Base-by-base conservation (phyloP, 2,329 filamentous ascomycete species). In the Ophiocordyceps polyrhachis-furcata region DNA sequence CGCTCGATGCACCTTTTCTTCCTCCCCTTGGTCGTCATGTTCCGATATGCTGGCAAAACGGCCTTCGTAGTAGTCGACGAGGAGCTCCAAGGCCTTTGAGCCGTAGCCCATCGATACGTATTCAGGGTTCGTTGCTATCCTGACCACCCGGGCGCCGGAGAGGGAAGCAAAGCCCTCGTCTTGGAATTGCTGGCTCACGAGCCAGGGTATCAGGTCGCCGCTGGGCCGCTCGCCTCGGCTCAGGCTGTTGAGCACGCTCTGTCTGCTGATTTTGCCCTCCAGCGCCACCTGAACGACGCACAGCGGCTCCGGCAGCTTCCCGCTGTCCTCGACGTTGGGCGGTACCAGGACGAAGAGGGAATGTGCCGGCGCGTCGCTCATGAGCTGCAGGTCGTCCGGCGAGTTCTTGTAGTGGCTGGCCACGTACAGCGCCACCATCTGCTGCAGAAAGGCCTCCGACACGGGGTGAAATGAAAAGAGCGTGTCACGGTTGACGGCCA, bases 391-490 rank as follows among this genome's bases (percentile, higher is more conserved):
- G 56, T 98, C 91, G 55, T 98, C 93, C 0, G 91, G 91, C 0
- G 88, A 86, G 64, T 98, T 98, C 64, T 96, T 96, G 70, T 98
- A 95, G 62, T 94, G 87, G 44, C 86, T 93, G 25, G 91, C 87
- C 25, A 98, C 93, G 55, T 96, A 98, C 2, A 98, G 74, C 1
- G 88, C 87, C 64, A 98, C 89, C 86, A 98, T 95, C 55, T 94
- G 87, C 60, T 98, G 91, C 45, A 98, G 66, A 65, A 98, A 96
- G 57, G 88, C 91, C 61, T 98, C 91, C 2, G 91, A 93, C 19
- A 96, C 86, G 3, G 88, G 86, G 56, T 98, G 91, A 69, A 93
- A 98, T 13, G 89, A 96, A 67, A 98, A 98, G 14, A 98, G 74
- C 9, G 89, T 96, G 64, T 98, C 91, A 46, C 91, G 82, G 65